Evolutionary conservation across 495 filamentous ascomycete species (phyloP).

Genomic region (Gamarada debralockiae): DNA sequence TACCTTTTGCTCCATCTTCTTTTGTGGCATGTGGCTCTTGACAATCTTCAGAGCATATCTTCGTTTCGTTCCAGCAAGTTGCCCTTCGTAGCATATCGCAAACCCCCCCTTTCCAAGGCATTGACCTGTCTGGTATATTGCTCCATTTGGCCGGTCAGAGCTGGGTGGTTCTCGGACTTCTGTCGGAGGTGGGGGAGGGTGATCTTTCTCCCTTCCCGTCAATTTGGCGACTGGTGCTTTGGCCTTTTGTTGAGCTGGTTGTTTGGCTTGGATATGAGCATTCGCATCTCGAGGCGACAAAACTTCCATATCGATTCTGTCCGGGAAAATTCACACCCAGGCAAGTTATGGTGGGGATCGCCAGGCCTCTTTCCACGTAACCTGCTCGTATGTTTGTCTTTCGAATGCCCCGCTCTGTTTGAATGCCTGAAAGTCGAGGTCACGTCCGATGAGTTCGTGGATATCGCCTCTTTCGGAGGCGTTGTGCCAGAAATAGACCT

Average conservation of each 20-base stretch:
- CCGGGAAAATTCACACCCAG: constrained; percentile 20
- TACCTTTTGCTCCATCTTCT: constrained; percentile 81
- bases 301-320: constrained; percentile 54
- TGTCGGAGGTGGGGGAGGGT: constrained; percentile 72
- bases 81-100: constrained; percentile 82
- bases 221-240: constrained; percentile 52
- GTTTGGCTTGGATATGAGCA: constrained; percentile 34
- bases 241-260: constrained; percentile 43
- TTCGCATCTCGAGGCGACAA: constrained; percentile 72
- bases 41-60: constrained; percentile 88
- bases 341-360: constrained; percentile 4
- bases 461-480: background rate
- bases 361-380: constrained; percentile 4
- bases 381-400: constrained; percentile 2
- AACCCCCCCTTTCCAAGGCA: constrained; percentile 93
- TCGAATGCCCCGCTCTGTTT: constrained; percentile 3
- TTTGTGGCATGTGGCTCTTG: constrained; percentile 77
- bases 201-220: constrained; percentile 58
- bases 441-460: background rate
- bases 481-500: constrained; percentile 23
- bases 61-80: constrained; percentile 57
- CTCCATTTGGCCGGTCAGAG: constrained; percentile 58
- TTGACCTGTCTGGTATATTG: constrained; percentile 77
- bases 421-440: background rate
- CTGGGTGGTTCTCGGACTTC: constrained; percentile 69